Percentiles rank a stretch among this genome's conserved stretches.
Conservation (phyloP, 2,329 filamentous ascomycete genomes). For the Aspergillus bombycis region DNA sequence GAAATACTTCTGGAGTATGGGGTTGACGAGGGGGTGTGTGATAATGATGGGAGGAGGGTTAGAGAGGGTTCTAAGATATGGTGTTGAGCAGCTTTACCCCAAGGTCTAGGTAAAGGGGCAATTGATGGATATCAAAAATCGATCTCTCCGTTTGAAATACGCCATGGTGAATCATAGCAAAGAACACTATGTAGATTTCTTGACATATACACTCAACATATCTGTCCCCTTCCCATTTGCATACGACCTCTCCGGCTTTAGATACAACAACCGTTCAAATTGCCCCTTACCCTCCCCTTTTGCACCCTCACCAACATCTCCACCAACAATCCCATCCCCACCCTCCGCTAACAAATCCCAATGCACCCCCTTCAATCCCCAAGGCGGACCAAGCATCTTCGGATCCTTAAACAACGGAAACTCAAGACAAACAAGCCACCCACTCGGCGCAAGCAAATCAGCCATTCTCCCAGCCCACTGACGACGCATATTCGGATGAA, state of each 20-base stretch:
- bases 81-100: neutral
- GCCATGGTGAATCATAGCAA: neutral
- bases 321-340: conserved; percentile 26
- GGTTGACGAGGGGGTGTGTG: neutral
- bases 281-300: neutral
- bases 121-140: neutral
- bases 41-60: neutral
- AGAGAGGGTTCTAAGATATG: neutral
- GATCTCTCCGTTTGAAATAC: neutral
- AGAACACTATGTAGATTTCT: neutral
- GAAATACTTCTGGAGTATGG: neutral
- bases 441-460: conserved; percentile 53
- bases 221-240: conserved; percentile 38
- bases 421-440: conserved; percentile 58
- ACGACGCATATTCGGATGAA: conserved; percentile 57
- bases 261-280: conserved; percentile 34
- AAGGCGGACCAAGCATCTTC: conserved; percentile 42
- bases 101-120: neutral
- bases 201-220: conserved; percentile 37
- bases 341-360: conserved; percentile 37
- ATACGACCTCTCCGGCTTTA: conserved; percentile 37
- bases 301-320: conserved; percentile 12
- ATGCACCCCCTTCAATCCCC: conserved; percentile 42
- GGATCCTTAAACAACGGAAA: conserved; percentile 46
- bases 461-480: conserved; percentile 59